These are phyloP conservation scores for Coprinellus micaceus DNA, from an alignment of 768 basidiomycete genomes.

Conservation along the genomic window DNA sequence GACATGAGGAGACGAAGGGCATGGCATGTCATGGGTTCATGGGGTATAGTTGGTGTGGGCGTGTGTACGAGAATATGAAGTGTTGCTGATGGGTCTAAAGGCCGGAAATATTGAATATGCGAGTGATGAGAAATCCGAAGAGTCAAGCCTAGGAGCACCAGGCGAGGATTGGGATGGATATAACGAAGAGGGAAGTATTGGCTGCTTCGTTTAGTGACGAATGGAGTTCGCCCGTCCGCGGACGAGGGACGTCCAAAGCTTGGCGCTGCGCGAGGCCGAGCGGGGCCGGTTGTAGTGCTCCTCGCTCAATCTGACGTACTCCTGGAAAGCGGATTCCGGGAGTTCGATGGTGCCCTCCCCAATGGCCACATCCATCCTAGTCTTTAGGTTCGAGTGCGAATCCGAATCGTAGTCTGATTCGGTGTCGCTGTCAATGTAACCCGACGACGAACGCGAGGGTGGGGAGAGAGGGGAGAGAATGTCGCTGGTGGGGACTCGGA, in stretches of 20 bases:
- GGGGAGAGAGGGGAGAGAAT: slow-evolving; percentile 57
- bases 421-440: background rate
- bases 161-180: too few relatives aligned
- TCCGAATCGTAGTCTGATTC: slow-evolving; percentile 16
- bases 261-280: slow-evolving; percentile 47
- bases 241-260: slow-evolving; percentile 14
- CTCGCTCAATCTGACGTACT: slow-evolving; percentile 52
- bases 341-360: slow-evolving; percentile 59
- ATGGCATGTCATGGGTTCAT: background rate
- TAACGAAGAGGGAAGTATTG: too few relatives aligned
- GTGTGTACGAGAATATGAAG: background rate
- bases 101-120: background rate
- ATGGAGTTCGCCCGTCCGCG: background rate
- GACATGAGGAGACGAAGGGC: background rate
- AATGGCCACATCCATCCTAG: background rate
- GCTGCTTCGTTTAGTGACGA: background rate
- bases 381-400: slow-evolving; percentile 18
- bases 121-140: background rate
- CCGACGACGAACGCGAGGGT: slow-evolving; percentile 25
- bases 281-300: slow-evolving; percentile 45
- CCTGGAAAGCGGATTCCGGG: slow-evolving; percentile 52
- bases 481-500: slow-evolving; percentile 58
- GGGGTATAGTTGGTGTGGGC: background rate
- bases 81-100: background rate
- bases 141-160: too few relatives aligned